Evolutionary conservation across 2,329 filamentous ascomycete species (phyloP).

Genomic region (Biscogniauxia mediterranea): DNA sequence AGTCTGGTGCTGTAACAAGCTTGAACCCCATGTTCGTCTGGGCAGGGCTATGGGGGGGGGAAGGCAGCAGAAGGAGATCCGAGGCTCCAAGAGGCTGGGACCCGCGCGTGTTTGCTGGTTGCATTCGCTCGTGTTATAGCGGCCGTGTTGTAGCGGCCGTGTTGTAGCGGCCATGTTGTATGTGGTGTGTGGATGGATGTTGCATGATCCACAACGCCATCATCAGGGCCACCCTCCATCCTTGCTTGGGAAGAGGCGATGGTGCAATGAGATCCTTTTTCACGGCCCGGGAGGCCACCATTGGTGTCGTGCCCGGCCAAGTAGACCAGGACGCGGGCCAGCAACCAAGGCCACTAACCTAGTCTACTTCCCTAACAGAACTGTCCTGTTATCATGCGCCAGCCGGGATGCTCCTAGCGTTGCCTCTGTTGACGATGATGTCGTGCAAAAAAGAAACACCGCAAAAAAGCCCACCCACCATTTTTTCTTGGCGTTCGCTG

Average conservation of each 20-base stretch:
- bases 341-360: background rate
- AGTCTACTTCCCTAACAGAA: background rate
- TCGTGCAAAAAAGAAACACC: conserved; percentile 13
- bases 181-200: background rate
- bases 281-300: background rate
- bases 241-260: background rate
- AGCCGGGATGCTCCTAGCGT: background rate
- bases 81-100: background rate
- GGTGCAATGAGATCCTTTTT: background rate
- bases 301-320: background rate
- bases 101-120: background rate
- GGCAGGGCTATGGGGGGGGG: too few relatives aligned
- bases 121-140: background rate
- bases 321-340: background rate
- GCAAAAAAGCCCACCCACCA: conserved; percentile 4
- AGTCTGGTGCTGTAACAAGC: too few relatives aligned
- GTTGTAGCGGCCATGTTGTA: background rate
- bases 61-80: background rate
- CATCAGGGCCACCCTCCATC: background rate
- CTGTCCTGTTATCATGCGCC: background rate
- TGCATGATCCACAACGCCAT: background rate
- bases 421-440: conserved; percentile 8
- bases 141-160: background rate
- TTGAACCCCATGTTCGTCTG: too few relatives aligned
- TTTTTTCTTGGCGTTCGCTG: conserved; percentile 10